Base-by-base conservation (phyloP, 495 filamentous ascomycete species). In the Aspergillus saccharolyticus region DNA sequence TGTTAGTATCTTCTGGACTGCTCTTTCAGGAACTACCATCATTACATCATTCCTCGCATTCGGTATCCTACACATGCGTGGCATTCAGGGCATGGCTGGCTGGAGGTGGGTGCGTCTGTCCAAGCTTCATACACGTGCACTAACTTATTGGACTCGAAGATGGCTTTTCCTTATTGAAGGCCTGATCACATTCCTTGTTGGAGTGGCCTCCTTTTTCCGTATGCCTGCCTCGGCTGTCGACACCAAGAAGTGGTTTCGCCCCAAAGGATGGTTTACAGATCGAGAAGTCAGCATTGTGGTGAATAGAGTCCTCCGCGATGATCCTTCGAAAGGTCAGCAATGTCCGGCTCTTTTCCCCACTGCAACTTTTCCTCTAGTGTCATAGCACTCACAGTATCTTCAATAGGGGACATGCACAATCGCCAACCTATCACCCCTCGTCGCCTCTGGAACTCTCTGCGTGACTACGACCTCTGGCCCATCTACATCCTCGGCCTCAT, bases 231-330 rank as follows among this genome's bases (percentile, higher is more conserved):
- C 71, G 4, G 63, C 69, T 14, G 70, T 68, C 1, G 76, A 85
- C 65, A 86, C 83, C 0, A 72, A 74, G 22, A 77, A 71, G 49
- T 79, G 79, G 78, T 78, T 79, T 53, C 70, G 82, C 8, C 74
- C 78, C 16, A 82, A 80, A 54, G 82, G 81, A 1, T 88, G 84
- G 84, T 86, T 85, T 61, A 78, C 65, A 0, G 82, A 83, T 5
- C 76, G 74, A n/a, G 83, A 85, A 58, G 82, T 80, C 33, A 58
- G 57, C 12, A 87, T 87, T 57, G 65, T 85, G 4, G 83, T 85
- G 42, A 87, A 87, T 62, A 76, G 84, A 0, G 70, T 87, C 16
- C 68, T 86, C 4, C 80, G 85, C 20, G 84, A 87, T 47, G 84
- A 86, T 60, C 83, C 84, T 16, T 77, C 74, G 52, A 88, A 86